Evolutionary conservation across 805 yeast genomes (phyloP), one percentile per base, ranked within the genome.

Genomic region (Yamadazyma olivae): DNA sequence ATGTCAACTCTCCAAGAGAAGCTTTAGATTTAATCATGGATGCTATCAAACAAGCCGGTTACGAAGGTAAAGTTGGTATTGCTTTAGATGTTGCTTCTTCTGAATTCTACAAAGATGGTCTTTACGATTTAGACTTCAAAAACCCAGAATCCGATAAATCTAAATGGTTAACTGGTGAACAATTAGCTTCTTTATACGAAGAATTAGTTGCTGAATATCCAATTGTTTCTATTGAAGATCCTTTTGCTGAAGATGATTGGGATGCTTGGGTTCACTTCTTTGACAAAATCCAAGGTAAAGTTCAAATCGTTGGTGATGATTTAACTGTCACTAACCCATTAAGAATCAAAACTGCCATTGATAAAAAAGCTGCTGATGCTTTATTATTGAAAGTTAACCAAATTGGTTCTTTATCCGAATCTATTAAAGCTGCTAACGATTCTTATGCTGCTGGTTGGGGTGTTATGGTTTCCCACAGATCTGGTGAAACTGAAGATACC

Each of bases 241-340:
- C 98, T 72, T 93, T 91, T 65, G 97, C 95, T 53, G 98, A 91
- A 81, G 96, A 89, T 71, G 99, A 91, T 83, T 91, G 98, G 98
- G 95, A 81, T 44, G 87, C 97, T 59, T 91, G 99, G 99, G 65
- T 79, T 51, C 87, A 81, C 74, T 90, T 89, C 82, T 81, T 71
- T 79, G 50, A 77, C 61, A 64, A 57, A 59, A 77, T 74, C 55
- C 79, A 77, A 54, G 80, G 79, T 65, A 64, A 65, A 64, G 70
- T 84, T 66, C 98, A 91, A 77, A 78, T 91, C 57, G 98, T 91
- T 57, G 97, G 85, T 74, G 99, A 91, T 71, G 99, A 91, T 72
- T 83, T 91, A 77, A 91, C 98, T 50, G 98, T 91, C 61, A 91
- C 99, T 72, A 91, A 91, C 91, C 95, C 96, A 71, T 54, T 71